Evolutionary conservation across 306 rosid species (phyloP).

Genomic region (Prosopis cineraria): DNA sequence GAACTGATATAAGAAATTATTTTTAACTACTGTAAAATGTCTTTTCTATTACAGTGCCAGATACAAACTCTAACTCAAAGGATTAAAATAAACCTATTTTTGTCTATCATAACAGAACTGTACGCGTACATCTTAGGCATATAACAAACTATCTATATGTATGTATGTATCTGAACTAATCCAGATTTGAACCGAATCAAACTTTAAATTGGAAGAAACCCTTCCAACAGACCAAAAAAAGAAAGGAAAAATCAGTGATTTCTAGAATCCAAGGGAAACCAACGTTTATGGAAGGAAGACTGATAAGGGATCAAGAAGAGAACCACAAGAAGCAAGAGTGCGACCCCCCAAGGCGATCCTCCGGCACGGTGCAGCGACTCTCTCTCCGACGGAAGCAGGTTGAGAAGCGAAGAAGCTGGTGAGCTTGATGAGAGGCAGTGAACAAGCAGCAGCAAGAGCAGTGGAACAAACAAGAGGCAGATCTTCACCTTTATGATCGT

Average conservation of each 20-base stretch:
- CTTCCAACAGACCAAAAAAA: too few relatives aligned
- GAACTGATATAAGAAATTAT: too few relatives aligned
- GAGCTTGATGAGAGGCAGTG: conserved; percentile 63
- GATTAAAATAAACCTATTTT: neutral
- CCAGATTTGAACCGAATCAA: neutral
- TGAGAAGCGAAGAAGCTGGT: conserved; percentile 23
- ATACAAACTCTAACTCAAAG: too few relatives aligned
- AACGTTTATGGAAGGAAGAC: conserved; percentile 72
- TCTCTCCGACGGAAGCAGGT: conserved; percentile 58
- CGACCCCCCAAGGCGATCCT: conserved; percentile 92
- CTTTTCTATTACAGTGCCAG: too few relatives aligned
- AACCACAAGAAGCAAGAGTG: conserved; percentile 61
- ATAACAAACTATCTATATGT: neutral
- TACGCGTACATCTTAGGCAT: neutral
- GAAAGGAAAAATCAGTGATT: neutral
- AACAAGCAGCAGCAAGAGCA: conserved; percentile 51
- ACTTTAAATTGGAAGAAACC: too few relatives aligned
- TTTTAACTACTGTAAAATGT: too few relatives aligned
- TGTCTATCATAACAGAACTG: neutral
- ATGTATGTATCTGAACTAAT: too few relatives aligned
- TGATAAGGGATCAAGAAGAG: conserved; percentile 69
- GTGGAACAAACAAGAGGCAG: conserved; percentile 58
- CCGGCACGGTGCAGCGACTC: conserved; percentile 81
- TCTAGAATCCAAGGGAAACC: conserved; percentile 71
- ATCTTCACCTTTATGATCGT: conserved; percentile 57